Evolutionary conservation across 2,329 filamentous ascomycete species (phyloP).

Genomic region (Aspergillus cejpii): DNA sequence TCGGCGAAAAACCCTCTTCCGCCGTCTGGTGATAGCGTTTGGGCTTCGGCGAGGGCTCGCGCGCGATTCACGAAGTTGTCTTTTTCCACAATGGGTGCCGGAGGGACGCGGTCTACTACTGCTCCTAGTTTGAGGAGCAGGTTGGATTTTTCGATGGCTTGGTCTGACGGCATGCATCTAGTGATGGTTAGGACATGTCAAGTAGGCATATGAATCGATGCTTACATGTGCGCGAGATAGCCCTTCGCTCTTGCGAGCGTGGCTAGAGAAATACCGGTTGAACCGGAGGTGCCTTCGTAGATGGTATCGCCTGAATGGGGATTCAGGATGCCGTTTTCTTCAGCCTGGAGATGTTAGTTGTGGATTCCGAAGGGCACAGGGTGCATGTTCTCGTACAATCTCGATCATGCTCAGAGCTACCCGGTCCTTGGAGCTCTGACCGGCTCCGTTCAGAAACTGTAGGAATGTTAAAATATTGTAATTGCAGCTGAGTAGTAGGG

Average conservation of each 20-base stretch:
- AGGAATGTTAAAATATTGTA: constrained; percentile 2
- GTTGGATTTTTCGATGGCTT: constrained; percentile 79
- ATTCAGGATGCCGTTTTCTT: constrained; percentile 65
- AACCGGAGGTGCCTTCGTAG: constrained; percentile 95
- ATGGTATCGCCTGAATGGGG: constrained; percentile 85
- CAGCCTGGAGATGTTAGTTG: constrained; percentile 51
- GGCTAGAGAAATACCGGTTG: constrained; percentile 90
- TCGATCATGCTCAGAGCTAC: constrained; percentile 87
- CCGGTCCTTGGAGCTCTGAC: constrained; percentile 88
- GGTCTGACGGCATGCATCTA: constrained; percentile 87
- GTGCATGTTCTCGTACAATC: constrained; percentile 35
- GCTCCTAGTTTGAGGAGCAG: constrained; percentile 85
- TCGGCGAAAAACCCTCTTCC: constrained; percentile 89
- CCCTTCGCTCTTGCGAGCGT: constrained; percentile 80
- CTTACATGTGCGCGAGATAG: constrained; percentile 81
- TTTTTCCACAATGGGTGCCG: constrained; percentile 88
- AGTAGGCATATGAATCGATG: background rate
- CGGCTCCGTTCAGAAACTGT: constrained; percentile 84
- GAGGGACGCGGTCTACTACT: constrained; percentile 81
- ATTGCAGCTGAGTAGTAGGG: background rate
- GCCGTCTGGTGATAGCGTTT: constrained; percentile 52
- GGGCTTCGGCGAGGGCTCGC: constrained; percentile 64
- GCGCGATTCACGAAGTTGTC: constrained; percentile 94
- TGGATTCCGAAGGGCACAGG: background rate
- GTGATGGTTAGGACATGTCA: constrained; percentile 9